These are phyloP conservation scores for Eragrostis tef DNA, from an alignment of 202 grass and related monocot genomes.

Conservation along the genomic window DNA sequence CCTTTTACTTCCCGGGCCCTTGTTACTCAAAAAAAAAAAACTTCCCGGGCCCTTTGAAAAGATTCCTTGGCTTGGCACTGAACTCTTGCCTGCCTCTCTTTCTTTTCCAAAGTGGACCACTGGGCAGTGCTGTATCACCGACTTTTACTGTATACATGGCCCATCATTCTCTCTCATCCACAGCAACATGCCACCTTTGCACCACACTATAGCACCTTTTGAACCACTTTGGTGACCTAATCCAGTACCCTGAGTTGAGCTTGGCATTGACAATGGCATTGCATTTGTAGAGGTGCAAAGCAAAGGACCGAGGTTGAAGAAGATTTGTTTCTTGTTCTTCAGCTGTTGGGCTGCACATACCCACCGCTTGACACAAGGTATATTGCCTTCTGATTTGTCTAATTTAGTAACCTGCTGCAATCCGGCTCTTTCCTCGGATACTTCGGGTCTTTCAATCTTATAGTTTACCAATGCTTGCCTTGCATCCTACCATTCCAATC, in stretches of 20 bases:
- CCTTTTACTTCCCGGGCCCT: slow-evolving; percentile 23
- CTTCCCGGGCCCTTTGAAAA: not conserved
- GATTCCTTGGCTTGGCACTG: too few relatives aligned
- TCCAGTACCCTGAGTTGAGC: slow-evolving; percentile 10
- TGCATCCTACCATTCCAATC: slow-evolving; percentile 24
- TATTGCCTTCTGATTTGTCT: not conserved
- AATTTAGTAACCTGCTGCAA: not conserved
- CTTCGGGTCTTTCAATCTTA: slow-evolving; percentile 15
- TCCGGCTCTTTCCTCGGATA: not conserved
- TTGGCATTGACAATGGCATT: not conserved
- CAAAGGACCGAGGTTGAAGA: not conserved
- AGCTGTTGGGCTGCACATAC: not conserved
- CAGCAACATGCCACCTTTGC: slow-evolving; percentile 47
- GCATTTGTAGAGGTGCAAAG: slow-evolving; percentile 24
- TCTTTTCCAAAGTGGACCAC: slow-evolving; percentile 51
- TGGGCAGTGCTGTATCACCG: slow-evolving; percentile 17
- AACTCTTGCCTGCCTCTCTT: slow-evolving; percentile 12
- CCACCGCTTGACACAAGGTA: not conserved
- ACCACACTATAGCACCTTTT: slow-evolving; percentile 3
- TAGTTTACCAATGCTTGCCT: slow-evolving; percentile 38
- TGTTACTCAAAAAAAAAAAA: too few relatives aligned
- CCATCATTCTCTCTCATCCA: slow-evolving; percentile 12
- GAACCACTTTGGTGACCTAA: slow-evolving; percentile 33
- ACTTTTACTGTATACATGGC: slow-evolving; percentile 21
- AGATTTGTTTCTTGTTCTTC: slow-evolving; percentile 9